Base-by-base conservation (phyloP, 2,329 filamentous ascomycete species). In the Proliferodiscus dingleyae region DNA sequence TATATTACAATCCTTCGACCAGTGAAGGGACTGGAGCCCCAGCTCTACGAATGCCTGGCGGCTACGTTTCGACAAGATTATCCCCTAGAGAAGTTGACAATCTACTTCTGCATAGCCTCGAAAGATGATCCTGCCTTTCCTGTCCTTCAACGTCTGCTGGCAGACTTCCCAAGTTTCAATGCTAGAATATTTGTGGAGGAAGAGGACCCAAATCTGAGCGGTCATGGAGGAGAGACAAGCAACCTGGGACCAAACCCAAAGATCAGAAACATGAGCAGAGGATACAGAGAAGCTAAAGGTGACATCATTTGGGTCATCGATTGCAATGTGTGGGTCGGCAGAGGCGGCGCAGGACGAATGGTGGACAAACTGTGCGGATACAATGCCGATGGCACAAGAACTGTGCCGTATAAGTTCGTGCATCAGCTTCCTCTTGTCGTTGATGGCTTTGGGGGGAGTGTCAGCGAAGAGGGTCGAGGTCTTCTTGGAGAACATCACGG, bases 211-310 rank as follows among this genome's bases (percentile, higher is more conserved):
- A 65, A 80, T 23, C 70, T 95, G 7, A 75, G 80, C 43, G 75
- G 74, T 23, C 59, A 71, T 24, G 66, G 68, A 9, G 74, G 73
- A 43, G 67, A 73, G 37, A 59, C 68, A 40, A 67, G 75, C 51
- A 75, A 79, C 46, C 74, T 97, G 46, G 94, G 94, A 0, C 93
- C 93, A 1, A 98, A 98, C 61, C 93, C 93, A n/a, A 98, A 98
- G 71, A 94, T 98, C 57, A 77, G 93, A 41, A 98, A 98, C 64
- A 88, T 97, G 74, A 96, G 90, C 64, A 80, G 89, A 34, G 90
- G 89, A 2, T 98, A 96, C 63, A 74, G 89, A 22, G 90, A 97
- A 62, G 88, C 89, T 2, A 83, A 84, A 53, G 85, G 87, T 1
- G 89, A 96, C 61, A 76, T 97, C 21, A 75, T 98, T 18, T 98